Conservation (phyloP, 495 filamentous ascomycete genomes). For the Xylaria intraflava region DNA sequence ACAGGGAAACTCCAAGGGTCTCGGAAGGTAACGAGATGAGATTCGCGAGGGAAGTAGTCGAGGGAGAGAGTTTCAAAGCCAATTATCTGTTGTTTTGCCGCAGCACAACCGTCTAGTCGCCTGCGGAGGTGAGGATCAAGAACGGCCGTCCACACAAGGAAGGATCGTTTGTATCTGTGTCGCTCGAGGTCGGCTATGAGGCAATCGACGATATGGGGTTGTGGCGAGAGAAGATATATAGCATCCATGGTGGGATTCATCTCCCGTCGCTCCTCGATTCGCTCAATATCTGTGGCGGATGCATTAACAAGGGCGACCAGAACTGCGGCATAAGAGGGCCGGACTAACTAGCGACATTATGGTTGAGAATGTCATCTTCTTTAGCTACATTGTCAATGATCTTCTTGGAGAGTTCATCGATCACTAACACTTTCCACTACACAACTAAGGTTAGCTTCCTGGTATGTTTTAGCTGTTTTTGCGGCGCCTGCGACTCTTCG, state of each 20-base stretch:
- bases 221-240: conserved; percentile 81
- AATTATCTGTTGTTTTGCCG: conserved; percentile 65
- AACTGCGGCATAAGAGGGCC: neutral
- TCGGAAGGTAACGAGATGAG: conserved; percentile 80
- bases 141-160: conserved; percentile 74
- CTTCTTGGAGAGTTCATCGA: conserved; percentile 72
- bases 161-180: conserved; percentile 64
- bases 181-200: conserved; percentile 85
- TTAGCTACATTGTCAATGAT: conserved; percentile 82
- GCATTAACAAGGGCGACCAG: conserved; percentile 17
- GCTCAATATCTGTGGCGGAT: conserved; percentile 66
- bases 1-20: conserved; percentile 94
- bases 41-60: conserved; percentile 86
- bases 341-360: conserved; percentile 83
- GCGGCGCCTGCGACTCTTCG: neutral
- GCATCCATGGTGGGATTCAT: conserved; percentile 85
- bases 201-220: conserved; percentile 84
- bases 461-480: neutral
- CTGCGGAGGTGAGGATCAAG: conserved; percentile 36
- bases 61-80: conserved; percentile 67
- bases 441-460: conserved; percentile 6
- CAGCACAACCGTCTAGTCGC: conserved; percentile 33
- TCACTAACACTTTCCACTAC: conserved; percentile 93
- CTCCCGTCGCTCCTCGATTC: conserved; percentile 75
- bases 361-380: conserved; percentile 90